Evolutionary conservation across 192 early-diverging fungal species (phyloP).

Genomic region (Cladochytrium replicatum): DNA sequence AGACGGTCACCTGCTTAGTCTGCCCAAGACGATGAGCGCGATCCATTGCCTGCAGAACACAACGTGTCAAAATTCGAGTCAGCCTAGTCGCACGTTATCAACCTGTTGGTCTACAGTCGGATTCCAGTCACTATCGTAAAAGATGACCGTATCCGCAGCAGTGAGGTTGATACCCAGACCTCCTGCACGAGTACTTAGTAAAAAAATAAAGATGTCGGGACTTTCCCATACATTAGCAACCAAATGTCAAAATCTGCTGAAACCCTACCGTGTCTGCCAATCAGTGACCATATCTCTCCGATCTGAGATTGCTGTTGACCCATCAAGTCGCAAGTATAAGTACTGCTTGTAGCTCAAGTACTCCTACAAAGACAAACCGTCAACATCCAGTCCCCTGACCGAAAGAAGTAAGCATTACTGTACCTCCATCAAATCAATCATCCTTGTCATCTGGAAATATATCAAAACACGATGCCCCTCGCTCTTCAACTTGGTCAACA

Average conservation of each 20-base stretch:
- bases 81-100: not conserved
- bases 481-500: conserved; percentile 62
- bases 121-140: conserved; percentile 82
- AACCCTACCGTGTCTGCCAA: conserved; percentile 64
- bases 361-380: conserved; percentile 42
- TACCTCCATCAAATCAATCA: conserved; percentile 51
- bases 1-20: conserved; percentile 75
- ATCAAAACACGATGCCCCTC: conserved; percentile 78
- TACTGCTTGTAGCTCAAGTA: conserved; percentile 78
- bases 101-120: conserved; percentile 81
- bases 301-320: conserved; percentile 75
- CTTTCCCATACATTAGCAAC: conserved; percentile 13
- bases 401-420: conserved; percentile 36
- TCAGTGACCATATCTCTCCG: conserved; percentile 86
- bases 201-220: conserved; percentile 75
- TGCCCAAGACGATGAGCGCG: conserved; percentile 89
- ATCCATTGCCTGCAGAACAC: conserved; percentile 87
- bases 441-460: conserved; percentile 84
- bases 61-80: conserved; percentile 74
- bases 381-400: not conserved
- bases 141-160: conserved; percentile 69
- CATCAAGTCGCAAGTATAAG: conserved; percentile 81
- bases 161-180: conserved; percentile 71
- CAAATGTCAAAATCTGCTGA: no score
- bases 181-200: conserved; percentile 69